Evolutionary conservation across 345 rosid genomes (phyloP), one percentile per base, ranked within the genome.

Genomic region (Brassica juncea): DNA sequence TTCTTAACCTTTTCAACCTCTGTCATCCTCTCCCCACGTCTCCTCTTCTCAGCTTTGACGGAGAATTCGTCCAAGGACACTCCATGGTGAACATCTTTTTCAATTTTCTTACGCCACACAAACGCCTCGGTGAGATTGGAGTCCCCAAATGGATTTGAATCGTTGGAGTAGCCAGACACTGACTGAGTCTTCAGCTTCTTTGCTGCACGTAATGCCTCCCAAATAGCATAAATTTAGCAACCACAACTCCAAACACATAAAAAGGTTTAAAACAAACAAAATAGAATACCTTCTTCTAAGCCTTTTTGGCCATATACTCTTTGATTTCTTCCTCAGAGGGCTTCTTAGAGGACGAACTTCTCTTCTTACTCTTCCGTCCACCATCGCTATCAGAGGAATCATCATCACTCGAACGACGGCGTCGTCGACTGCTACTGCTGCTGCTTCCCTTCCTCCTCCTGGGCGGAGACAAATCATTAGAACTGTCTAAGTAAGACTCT

Each of bases 131-230:
- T 10, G 64, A 60, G 64, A 25, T 59, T 92, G 6, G 95, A 84
- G 84, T 94, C 99, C 12, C 99, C 98, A 81, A 94, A 92, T 4
- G 98, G 99, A 65, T 94, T 94, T 0, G 98, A 94, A 85, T 91
- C 97, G 65, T 94, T 94, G 0, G 98, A 91, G 80, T 94, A 94
- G 15, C 98, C 98, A 1, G 94, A 88, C 2, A 89, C 54, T 0
- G 31, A 37, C 16, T 19, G 31, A 25, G 54, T 66, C 70, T 66
- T 66, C 15, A 66, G 54, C 9, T 66, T 66, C 70, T 66, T 37
- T 35, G 70, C 8, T 66, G 25, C 34, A 10, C 58, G 14, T 12
- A 11, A 21, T 21, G 70, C 54, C 70, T 66, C 30, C n/a, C 49
- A 67, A 47, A 59, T 63, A 70, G 55, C 39, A 62, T 19, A 66